phyloP scores from a whole-genome alignment of 257 asterid genomes.

The Misopates orontium region DNA sequence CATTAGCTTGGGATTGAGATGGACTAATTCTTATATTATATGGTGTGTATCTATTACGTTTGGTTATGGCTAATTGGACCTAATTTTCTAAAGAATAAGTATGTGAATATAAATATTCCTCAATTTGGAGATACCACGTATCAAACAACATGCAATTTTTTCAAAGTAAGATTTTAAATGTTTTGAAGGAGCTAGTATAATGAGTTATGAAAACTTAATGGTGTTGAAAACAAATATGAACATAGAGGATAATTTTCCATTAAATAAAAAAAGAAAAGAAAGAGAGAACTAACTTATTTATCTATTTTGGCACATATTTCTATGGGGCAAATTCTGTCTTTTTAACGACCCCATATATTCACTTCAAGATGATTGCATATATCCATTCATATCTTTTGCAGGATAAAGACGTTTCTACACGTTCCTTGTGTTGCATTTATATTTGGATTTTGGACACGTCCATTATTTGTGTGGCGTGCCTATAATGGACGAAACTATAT shows the following conservation, averaged over 20 bases:
- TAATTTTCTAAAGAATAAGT: too few species aligned
- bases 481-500: conserved; percentile 14
- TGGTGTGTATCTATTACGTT: too few species aligned
- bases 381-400: conserved; percentile 18
- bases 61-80: too few species aligned
- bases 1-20: too few species aligned
- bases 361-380: conserved; percentile 10
- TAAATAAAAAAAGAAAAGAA: neutral
- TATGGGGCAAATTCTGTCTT: conserved; percentile 9
- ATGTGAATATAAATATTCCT: neutral
- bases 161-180: neutral
- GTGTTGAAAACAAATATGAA: neutral
- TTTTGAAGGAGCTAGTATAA: neutral
- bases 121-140: neutral
- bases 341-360: conserved; percentile 6
- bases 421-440: conserved; percentile 17
- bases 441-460: conserved; percentile 7
- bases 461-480: neutral
- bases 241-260: neutral
- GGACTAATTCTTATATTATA: too few species aligned
- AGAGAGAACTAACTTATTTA: neutral
- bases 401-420: conserved; percentile 20
- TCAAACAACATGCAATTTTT: neutral
- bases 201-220: too few species aligned
- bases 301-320: neutral